These are phyloP conservation scores for Rhizoclosmatium globosum DNA, from an alignment of 192 early-diverging fungal genomes.

Conservation along the genomic window DNA sequence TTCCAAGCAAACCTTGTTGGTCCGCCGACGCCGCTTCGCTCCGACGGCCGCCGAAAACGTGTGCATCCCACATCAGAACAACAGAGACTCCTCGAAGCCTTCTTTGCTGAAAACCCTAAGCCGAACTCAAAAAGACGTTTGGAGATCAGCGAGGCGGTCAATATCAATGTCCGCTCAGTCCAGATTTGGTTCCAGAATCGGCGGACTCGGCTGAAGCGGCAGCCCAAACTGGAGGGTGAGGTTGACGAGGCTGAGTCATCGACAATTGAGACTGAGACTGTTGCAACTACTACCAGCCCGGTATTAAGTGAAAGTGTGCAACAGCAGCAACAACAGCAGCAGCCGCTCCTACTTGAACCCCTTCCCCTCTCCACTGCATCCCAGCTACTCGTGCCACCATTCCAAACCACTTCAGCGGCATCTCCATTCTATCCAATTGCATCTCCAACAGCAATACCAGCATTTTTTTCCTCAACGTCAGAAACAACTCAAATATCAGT, in stretches of 20 bases:
- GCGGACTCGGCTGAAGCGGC: slow-evolving; percentile 65
- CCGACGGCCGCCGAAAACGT: slow-evolving; percentile 55
- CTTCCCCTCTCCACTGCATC: not conserved
- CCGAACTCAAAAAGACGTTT: slow-evolving; percentile 75
- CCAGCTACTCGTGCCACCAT: not conserved
- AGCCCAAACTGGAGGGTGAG: not conserved
- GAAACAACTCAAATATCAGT: not conserved
- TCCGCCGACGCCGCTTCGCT: slow-evolving; percentile 15
- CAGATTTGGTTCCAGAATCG: slow-evolving; percentile 89
- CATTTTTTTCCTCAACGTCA: not conserved
- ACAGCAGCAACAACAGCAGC: slow-evolving; percentile 14
- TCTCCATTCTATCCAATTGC: not conserved
- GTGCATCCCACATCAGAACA: slow-evolving; percentile 82
- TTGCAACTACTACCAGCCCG: not conserved
- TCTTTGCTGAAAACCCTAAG: slow-evolving; percentile 71
- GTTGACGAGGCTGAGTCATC: not conserved
- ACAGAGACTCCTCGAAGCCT: slow-evolving; percentile 82
- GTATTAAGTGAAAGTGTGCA: not conserved
- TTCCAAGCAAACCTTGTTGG: not conserved
- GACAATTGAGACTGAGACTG: not conserved
- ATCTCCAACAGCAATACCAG: not conserved
- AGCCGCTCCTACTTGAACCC: not conserved
- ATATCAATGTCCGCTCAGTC: slow-evolving; percentile 72
- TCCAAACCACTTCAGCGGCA: not conserved
- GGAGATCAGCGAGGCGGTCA: slow-evolving; percentile 67